Conservation (phyloP, 306 rosid genomes). For the Fagus crenata region DNA sequence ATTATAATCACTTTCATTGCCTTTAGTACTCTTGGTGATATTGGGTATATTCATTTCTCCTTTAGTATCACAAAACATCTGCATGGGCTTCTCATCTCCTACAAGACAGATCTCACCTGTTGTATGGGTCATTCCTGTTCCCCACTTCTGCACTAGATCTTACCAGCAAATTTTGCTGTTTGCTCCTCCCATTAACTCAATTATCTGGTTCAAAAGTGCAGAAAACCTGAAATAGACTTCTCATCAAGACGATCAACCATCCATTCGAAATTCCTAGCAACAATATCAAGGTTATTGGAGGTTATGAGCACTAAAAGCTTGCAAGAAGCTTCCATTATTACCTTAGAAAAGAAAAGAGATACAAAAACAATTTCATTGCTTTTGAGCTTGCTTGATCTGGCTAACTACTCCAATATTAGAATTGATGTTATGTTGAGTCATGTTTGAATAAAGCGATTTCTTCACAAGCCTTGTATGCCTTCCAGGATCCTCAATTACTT, state of each 20-base stretch:
- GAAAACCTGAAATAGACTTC: not conserved
- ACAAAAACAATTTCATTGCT: not conserved
- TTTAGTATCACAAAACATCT: not conserved
- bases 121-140: not conserved
- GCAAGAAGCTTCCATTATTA: not conserved
- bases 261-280: not conserved
- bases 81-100: not conserved
- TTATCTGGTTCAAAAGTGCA: not conserved
- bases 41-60: not conserved
- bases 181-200: not conserved
- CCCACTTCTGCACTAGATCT: not conserved
- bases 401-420: not conserved
- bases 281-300: not conserved
- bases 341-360: not conserved
- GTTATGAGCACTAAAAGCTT: not conserved
- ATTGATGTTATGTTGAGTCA: not conserved
- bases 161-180: not conserved
- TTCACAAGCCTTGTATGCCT: not conserved
- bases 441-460: not conserved
- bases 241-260: not conserved
- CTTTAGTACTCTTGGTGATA: not conserved
- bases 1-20: not conserved
- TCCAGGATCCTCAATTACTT: not conserved
- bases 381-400: not conserved
- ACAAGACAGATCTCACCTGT: not conserved